These are phyloP conservation scores for Incumbomyces delicatus DNA, from an alignment of 2,329 filamentous ascomycete genomes.

Conservation along the genomic window DNA sequence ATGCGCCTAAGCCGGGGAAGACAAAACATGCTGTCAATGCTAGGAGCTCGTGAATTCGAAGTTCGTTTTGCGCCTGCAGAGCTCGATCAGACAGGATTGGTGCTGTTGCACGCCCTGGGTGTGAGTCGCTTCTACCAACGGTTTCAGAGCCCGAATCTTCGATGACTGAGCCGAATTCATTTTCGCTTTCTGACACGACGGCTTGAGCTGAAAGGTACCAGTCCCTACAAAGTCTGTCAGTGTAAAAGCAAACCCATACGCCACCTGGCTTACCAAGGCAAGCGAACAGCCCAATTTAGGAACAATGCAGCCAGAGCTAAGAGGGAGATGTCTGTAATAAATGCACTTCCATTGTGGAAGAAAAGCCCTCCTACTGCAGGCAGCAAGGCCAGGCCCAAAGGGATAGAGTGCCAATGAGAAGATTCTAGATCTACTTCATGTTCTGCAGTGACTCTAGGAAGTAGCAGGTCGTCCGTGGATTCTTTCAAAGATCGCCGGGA, in stretches of 20 bases:
- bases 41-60: conserved; percentile 63
- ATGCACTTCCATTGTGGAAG: conserved; percentile 71
- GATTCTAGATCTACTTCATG: conserved; percentile 40
- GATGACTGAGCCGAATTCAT: conserved; percentile 15
- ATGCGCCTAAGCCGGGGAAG: conserved; percentile 69
- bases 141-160: conserved; percentile 12
- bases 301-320: conserved; percentile 73
- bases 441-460: conserved; percentile 37
- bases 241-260: not conserved
- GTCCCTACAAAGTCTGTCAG: conserved; percentile 38
- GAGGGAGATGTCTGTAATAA: conserved; percentile 78
- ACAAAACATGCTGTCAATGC: conserved; percentile 71
- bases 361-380: conserved; percentile 77
- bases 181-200: conserved; percentile 42
- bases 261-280: conserved; percentile 76
- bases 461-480: conserved; percentile 61
- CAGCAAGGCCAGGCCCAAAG: conserved; percentile 71
- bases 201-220: conserved; percentile 67
- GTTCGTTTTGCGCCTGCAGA: conserved; percentile 45
- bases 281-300: conserved; percentile 80
- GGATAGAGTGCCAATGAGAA: conserved; percentile 68
- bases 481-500: conserved; percentile 53
- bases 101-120: not conserved
- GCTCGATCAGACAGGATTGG: conserved; percentile 5
- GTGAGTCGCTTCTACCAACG: conserved; percentile 4